Conservation (phyloP, 441 rosid species). For the Pelargonium myrrhifolium region DNA sequence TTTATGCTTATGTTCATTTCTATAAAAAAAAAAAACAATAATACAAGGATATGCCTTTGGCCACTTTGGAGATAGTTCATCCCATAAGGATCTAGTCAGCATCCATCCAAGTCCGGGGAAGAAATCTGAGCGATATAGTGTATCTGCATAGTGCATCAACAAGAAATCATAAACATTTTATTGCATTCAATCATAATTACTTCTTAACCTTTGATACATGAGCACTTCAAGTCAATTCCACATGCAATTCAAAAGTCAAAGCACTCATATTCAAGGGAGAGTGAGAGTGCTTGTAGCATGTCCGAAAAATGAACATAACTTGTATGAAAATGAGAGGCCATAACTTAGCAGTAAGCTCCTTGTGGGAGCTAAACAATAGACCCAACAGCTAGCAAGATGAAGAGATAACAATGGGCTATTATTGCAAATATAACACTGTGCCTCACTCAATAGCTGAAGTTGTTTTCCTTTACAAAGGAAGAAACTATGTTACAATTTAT, state of each 20-base stretch:
- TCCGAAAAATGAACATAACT: not conserved
- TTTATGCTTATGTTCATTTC: not conserved
- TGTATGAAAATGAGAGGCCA: not conserved
- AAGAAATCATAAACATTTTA: conserved; percentile 18
- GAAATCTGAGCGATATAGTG: conserved; percentile 88
- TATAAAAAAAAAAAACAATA: conserved; percentile 13
- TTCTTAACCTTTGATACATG: not conserved
- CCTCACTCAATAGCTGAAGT: conserved; percentile 3
- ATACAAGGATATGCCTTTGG: conserved; percentile 95
- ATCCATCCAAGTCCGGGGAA: conserved; percentile 99
- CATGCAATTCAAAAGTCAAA: not conserved
- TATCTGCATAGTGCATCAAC: conserved; percentile 44
- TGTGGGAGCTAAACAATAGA: not conserved
- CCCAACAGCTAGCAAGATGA: not conserved
- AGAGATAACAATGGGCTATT: not conserved
- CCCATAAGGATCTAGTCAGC: conserved; percentile 78
- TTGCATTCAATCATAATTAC: not conserved
- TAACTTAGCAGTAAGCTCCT: not conserved
- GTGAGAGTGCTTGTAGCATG: not conserved
- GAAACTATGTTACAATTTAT: not conserved
- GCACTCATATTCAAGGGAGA: conserved; percentile 1
- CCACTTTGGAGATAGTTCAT: conserved; percentile 97
- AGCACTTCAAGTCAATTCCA: not conserved
- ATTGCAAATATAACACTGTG: not conserved
- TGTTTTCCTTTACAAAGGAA: not conserved